phyloP scores from a whole-genome alignment of 1,284 basidiomycete genomes.

The Cryptococcus deneoformans region DNA sequence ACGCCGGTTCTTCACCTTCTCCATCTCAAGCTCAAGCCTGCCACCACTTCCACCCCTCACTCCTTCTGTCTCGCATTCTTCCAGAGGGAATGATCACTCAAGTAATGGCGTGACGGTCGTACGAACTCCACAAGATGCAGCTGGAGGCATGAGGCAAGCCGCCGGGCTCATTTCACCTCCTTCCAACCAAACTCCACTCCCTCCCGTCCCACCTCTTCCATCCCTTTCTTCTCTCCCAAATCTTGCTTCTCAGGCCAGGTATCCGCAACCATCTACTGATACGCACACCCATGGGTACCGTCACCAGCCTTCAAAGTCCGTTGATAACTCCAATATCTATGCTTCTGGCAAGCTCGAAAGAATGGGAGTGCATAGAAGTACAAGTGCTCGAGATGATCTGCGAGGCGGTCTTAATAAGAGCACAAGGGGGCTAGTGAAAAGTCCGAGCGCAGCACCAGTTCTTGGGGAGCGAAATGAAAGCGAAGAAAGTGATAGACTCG shows the following conservation, averaged over 20 bases:
- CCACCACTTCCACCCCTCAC: neutral
- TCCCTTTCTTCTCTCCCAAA: neutral
- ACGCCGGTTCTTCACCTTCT: conserved; percentile 16
- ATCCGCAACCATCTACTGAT: neutral
- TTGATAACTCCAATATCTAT: neutral
- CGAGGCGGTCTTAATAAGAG: neutral
- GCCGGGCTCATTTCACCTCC: neutral
- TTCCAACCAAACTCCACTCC: neutral
- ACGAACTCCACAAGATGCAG: conserved; percentile 28
- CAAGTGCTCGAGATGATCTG: neutral
- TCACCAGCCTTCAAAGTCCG: neutral
- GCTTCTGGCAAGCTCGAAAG: neutral
- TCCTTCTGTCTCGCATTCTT: neutral
- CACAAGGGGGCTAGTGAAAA: neutral
- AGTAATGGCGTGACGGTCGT: conserved; percentile 24
- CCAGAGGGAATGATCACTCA: neutral
- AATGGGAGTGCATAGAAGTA: neutral
- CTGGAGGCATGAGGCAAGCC: conserved; percentile 14
- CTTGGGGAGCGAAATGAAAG: neutral
- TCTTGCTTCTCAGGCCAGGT: neutral
- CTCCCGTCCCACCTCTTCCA: neutral
- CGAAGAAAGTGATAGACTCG: neutral
- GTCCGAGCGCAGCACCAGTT: neutral
- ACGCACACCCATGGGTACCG: neutral
- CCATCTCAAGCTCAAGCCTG: neutral